These are phyloP conservation scores for Acanthamoeba polyphaga DNA, from an alignment of 208 protist species.

Conservation along the genomic window DNA sequence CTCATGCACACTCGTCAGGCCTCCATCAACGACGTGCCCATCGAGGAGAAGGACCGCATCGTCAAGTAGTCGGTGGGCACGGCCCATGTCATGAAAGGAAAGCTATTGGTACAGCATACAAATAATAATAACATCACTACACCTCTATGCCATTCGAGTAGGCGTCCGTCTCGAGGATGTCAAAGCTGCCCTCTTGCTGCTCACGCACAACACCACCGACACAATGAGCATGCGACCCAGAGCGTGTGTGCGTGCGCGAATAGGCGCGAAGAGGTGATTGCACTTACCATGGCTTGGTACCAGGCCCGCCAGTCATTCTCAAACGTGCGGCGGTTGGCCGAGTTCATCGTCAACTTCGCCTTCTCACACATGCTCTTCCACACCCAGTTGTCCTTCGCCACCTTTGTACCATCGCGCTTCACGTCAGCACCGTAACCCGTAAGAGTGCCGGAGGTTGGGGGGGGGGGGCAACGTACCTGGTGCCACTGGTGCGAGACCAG, in stretches of 20 bases:
- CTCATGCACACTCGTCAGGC: conserved; percentile 84
- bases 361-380: conserved; percentile 11
- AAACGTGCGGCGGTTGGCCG: conserved; percentile 12
- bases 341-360: background rate
- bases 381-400: conserved; percentile 37
- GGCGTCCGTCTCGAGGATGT: background rate
- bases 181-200: conserved; percentile 37
- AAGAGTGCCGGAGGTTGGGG: background rate
- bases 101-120: no score
- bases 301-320: conserved; percentile 5
- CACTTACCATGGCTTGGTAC: background rate
- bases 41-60: conserved; percentile 75
- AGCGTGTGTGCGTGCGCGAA: background rate
- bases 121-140: background rate
- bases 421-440: background rate
- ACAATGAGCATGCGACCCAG: background rate
- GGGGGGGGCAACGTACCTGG: background rate
- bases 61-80: conserved; percentile 43
- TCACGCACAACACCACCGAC: background rate
- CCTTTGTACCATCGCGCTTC: background rate
- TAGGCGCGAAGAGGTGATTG: background rate
- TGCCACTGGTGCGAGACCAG: conserved; percentile 19
- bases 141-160: background rate
- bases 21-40: conserved; percentile 86
- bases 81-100: no score